Evolutionary conservation across 306 rosid genomes (phyloP), one percentile per base, ranked within the genome.

Genomic region (Vigna unguiculata): DNA sequence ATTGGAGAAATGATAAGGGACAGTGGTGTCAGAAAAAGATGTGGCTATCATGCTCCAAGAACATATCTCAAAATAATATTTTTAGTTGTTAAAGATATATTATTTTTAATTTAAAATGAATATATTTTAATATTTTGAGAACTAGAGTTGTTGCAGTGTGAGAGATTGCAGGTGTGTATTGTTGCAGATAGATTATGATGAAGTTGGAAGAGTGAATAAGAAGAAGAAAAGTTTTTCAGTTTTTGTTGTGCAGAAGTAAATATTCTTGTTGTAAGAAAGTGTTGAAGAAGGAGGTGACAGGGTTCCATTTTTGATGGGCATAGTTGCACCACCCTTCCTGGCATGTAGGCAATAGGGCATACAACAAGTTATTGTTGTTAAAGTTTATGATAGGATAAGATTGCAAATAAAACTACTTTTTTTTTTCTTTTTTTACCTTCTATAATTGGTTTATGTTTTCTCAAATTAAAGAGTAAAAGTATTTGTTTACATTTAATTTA

Each of bases 1-100:
- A 57, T 22, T 61, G 67, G 54, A 65, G n/a, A 72, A 82, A 71
- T 69, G 75, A 70, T 71, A 82, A 71, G 74, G 70, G 81, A 82
- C 82, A 76, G 16, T 14, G 38, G 11, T 76, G 81, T 70, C 85
- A 71, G 81, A 71, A 41, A 68, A 73, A 80, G 59, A 32, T 75
- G 54, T 55, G 83, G 75, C 30, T 43, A 78, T 62, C 78, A 49
- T 61, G 54, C 61, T 36, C 55, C 53, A 46, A 30, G 80, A 66
- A 74, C 59, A 48, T 68, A 67, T 58, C 54, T 22, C 1, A 20
- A 45, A 45, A 15, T 59, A 10, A 0, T 59, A 14, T 25, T 59
- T 19, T 53, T 53, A 19, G 2, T 53, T 53, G 0, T 53, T 52
- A 38, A 32, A 28, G 28, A 25, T 1, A 17, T 51, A n/a, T 51